A percentile compares a stretch with the other conserved stretches of the same genome.
Conservation (phyloP, 192 early-diverging fungal species). For the Dispira simplex region DNA sequence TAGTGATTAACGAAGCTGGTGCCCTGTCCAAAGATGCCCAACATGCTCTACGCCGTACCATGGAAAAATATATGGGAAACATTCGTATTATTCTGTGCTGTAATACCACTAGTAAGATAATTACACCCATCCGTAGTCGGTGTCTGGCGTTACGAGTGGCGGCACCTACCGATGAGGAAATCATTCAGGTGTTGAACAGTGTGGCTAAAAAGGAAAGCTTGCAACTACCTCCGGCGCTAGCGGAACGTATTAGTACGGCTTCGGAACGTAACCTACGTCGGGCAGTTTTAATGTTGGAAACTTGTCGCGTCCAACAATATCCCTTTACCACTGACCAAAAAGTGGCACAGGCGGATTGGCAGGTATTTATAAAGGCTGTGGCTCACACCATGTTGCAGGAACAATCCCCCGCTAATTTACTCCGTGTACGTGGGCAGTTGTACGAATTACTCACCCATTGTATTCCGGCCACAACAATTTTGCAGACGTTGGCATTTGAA, state of each 20-base stretch:
- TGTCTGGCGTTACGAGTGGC: slow-evolving; percentile 82
- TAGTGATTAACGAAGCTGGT: slow-evolving; percentile 92
- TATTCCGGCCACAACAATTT: slow-evolving; percentile 64
- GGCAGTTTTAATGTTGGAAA: slow-evolving; percentile 84
- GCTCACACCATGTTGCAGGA: slow-evolving; percentile 49
- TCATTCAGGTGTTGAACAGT: slow-evolving; percentile 46
- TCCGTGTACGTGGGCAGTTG: slow-evolving; percentile 51
- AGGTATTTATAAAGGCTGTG: slow-evolving; percentile 53
- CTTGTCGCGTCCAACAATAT: slow-evolving; percentile 52
- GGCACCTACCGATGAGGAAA: slow-evolving; percentile 58
- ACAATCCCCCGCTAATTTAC: slow-evolving; percentile 60
- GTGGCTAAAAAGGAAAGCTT: slow-evolving; percentile 76
- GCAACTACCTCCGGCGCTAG: slow-evolving; percentile 40
- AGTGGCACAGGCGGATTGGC: slow-evolving; percentile 74
- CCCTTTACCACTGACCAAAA: slow-evolving; percentile 30
- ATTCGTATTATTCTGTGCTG: slow-evolving; percentile 87
- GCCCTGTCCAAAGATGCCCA: slow-evolving; percentile 79
- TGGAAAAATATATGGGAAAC: slow-evolving; percentile 97
- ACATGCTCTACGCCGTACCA: slow-evolving; percentile 90
- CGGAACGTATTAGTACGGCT: slow-evolving; percentile 44
- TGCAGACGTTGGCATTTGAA: slow-evolving; percentile 65
- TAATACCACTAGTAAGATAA: slow-evolving; percentile 80
- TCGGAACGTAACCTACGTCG: slow-evolving; percentile 72
- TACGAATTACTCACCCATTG: slow-evolving; percentile 87
- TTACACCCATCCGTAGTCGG: slow-evolving; percentile 79